Conservation (phyloP, 2,329 filamentous ascomycete species). For the Nemania serpens region DNA sequence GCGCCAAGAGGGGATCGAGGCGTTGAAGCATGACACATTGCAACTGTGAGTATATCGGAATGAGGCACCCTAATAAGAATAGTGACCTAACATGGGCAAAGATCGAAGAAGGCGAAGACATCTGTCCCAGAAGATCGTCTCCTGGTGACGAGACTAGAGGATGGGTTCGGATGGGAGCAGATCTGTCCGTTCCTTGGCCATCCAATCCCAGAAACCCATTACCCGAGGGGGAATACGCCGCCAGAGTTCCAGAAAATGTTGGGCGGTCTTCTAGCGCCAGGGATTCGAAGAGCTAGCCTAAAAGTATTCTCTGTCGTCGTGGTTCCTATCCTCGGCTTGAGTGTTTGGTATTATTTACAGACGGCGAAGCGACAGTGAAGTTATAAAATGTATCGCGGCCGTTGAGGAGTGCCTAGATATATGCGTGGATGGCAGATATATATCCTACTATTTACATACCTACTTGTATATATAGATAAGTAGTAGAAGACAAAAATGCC, state of each 20-base stretch:
- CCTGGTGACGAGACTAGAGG: conserved; percentile 41
- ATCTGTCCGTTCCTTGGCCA: conserved; percentile 42
- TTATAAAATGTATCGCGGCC: no score
- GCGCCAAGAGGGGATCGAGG: conserved; percentile 17
- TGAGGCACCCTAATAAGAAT: neutral
- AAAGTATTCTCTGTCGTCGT: conserved; percentile 14
- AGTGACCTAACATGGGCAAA: conserved; percentile 22
- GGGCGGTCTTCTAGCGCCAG: conserved; percentile 15
- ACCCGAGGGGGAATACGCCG: conserved; percentile 41
- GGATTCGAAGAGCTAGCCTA: conserved; percentile 14
- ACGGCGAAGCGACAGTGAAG: neutral
- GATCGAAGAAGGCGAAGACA: conserved; percentile 34
- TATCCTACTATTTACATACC: neutral
- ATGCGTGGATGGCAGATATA: neutral
- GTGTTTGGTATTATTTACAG: conserved; percentile 21
- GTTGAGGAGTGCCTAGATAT: no score
- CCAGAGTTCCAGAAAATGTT: conserved; percentile 35
- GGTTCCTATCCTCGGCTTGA: conserved; percentile 17
- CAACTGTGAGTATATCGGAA: conserved; percentile 15
- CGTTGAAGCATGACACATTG: conserved; percentile 18
- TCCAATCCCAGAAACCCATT: conserved; percentile 38
- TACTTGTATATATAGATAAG: neutral
- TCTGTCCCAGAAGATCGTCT: conserved; percentile 38
- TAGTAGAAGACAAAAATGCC: no score
- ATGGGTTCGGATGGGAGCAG: conserved; percentile 45